Evolutionary conservation across 2,329 filamentous ascomycete genomes (phyloP).

Genomic region (Ophiostoma ips): DNA sequence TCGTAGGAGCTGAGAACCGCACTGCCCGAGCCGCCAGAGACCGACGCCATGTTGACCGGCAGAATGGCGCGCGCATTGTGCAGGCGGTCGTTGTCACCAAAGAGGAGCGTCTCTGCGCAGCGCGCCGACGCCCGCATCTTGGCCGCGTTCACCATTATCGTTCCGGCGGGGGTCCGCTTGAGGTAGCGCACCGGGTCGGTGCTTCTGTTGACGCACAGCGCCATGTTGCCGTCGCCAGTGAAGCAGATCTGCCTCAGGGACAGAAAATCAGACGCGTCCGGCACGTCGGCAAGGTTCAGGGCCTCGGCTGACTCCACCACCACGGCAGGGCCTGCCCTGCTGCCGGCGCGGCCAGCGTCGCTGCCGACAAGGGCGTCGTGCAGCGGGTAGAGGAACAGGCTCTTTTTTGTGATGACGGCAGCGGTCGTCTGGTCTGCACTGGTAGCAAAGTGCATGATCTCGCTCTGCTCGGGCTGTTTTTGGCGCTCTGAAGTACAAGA

Average conservation of each 20-base stretch:
- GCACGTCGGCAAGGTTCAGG: background rate
- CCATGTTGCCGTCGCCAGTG: background rate
- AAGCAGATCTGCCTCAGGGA: background rate
- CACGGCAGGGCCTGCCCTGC: background rate
- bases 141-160: slow-evolving; percentile 18
- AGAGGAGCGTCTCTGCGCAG: slow-evolving; percentile 8
- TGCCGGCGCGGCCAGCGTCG: background rate
- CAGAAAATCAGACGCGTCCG: background rate
- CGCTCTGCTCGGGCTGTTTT: background rate
- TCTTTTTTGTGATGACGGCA: background rate
- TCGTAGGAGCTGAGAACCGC: slow-evolving; percentile 39
- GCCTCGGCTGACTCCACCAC: background rate
- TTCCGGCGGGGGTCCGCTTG: slow-evolving; percentile 31
- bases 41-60: slow-evolving; percentile 16
- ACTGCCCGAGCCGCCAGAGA: slow-evolving; percentile 18
- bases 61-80: slow-evolving; percentile 20
- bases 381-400: background rate
- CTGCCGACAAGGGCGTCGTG: background rate
- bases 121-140: background rate
- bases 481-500: background rate
- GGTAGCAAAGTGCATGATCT: background rate
- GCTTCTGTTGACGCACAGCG: slow-evolving; percentile 30
- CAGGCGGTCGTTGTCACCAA: slow-evolving; percentile 13
- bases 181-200: slow-evolving; percentile 31
- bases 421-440: background rate